A percentile compares a stretch with the other conserved stretches of the same genome.
Conservation (phyloP, 179 eudicot species). For the Drosera spatulata region DNA sequence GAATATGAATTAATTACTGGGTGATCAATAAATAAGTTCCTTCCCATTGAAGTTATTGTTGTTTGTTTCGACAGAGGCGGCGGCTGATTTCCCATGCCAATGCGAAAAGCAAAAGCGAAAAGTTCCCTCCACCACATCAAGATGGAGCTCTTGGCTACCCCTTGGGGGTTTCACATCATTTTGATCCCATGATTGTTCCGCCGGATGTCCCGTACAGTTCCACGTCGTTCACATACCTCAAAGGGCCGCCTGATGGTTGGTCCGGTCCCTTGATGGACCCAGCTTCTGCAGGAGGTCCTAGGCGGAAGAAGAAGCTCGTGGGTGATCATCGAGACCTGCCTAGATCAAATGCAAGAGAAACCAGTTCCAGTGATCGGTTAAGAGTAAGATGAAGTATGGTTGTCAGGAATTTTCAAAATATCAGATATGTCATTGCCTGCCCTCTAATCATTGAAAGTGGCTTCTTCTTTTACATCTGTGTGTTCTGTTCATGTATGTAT, state of each 20-base stretch:
- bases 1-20: too few species aligned
- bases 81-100: constrained; percentile 70
- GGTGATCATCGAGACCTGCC: constrained; percentile 22
- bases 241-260: constrained; percentile 55
- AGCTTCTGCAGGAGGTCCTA: constrained; percentile 42
- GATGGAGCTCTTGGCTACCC: constrained; percentile 84
- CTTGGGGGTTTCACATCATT: constrained; percentile 72
- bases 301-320: constrained; percentile 47
- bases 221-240: constrained; percentile 45
- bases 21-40: too few species aligned
- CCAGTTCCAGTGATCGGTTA: constrained; percentile 13
- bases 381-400: constrained; percentile 22
- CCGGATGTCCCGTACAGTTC: constrained; percentile 67
- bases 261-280: constrained; percentile 80
- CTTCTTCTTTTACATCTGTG: background rate
- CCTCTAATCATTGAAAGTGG: background rate
- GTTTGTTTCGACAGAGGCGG: constrained; percentile 43
- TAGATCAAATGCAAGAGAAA: constrained; percentile 20
- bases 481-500: background rate
- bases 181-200: constrained; percentile 57
- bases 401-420: background rate
- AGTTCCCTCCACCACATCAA: constrained; percentile 92
- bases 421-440: background rate
- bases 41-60: too few species aligned
- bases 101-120: constrained; percentile 86